Base-by-base conservation (phyloP, 2,329 filamentous ascomycete genomes). In the Rhinocladiella mackenziei region DNA sequence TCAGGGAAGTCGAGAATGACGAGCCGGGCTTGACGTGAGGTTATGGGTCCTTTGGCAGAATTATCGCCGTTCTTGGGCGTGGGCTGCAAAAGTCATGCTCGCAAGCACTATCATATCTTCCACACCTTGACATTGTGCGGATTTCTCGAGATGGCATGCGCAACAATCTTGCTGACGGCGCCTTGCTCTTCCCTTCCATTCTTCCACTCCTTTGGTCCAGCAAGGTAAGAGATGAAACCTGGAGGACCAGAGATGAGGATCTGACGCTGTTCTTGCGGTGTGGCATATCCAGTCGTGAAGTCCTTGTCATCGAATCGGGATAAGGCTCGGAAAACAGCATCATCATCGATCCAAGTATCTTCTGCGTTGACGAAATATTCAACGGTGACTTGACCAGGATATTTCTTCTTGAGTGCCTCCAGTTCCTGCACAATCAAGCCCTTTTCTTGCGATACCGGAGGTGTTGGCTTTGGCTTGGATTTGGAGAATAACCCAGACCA, bases 211-310 rank as follows among this genome's bases (percentile, higher is more conserved):
- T 94, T 95, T 7, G 81, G 72, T 1, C 92, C 91, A 2, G 88
- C 87, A 66, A 85, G 86, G 53, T 84, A 77, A 31, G 78, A 76
- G 28, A 97, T 76, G 65, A 97, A 97, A 0, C 92, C 91, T 41
- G 94, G 87, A 0, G 92, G 91, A 0, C 92, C 92, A 1, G 89
- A 94, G 1, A 97, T 78, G 43, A 95, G 72, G n/a, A 96, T 70
- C 14, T 95, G 62, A 48, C 81, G 81, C 51, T 75, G 77, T 1
- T 77, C 73, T 1, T 32, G 19, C 3, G 42, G 22, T 6, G 39
- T 30, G 14, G 41, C 20, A 10, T 23, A 23, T 2, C 31, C 32
- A 6, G 25, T 26, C 3, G 39, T 56, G 36, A 63, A 59, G 14
- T 58, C 45, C 28, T 47, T 50, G 28, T 45, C 41, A n/a, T 51